Conservation (phyloP, 495 filamentous ascomycete genomes). For the Penicillium longicatenatum region DNA sequence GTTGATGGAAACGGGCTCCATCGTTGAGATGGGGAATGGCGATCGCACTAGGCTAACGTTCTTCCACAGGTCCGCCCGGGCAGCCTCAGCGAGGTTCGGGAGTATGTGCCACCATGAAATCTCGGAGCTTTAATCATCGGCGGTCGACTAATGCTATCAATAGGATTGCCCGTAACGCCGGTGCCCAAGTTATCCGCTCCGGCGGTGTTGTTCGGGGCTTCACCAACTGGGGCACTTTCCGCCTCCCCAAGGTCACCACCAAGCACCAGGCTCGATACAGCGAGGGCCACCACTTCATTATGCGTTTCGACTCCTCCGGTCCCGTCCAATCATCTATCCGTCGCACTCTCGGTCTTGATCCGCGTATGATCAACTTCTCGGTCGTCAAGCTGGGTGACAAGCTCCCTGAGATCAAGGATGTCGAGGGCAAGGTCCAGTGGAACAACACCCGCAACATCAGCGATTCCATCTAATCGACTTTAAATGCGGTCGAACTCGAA, state of each 20-base stretch:
- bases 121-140: conserved; percentile 4
- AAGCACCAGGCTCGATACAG: conserved; percentile 79
- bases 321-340: conserved; percentile 70
- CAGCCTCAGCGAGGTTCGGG: conserved; percentile 87
- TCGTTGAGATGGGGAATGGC: background rate
- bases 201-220: conserved; percentile 91
- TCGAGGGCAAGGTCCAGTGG: conserved; percentile 64
- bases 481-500: background rate
- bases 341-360: conserved; percentile 80
- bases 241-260: conserved; percentile 71
- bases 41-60: conserved; percentile 10
- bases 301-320: conserved; percentile 85
- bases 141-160: conserved; percentile 17
- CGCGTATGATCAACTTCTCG: conserved; percentile 83
- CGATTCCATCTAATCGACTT: conserved; percentile 28
- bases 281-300: conserved; percentile 92
- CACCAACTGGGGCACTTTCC: conserved; percentile 91
- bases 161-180: conserved; percentile 84
- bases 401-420: conserved; percentile 65
- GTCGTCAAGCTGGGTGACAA: conserved; percentile 85
- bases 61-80: conserved; percentile 77
- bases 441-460: conserved; percentile 37
- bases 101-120: conserved; percentile 58
- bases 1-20: background rate
- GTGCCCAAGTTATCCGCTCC: conserved; percentile 75